phyloP scores from a whole-genome alignment of 2,329 filamentous ascomycete species.

The Ceratocystis albifundus region DNA sequence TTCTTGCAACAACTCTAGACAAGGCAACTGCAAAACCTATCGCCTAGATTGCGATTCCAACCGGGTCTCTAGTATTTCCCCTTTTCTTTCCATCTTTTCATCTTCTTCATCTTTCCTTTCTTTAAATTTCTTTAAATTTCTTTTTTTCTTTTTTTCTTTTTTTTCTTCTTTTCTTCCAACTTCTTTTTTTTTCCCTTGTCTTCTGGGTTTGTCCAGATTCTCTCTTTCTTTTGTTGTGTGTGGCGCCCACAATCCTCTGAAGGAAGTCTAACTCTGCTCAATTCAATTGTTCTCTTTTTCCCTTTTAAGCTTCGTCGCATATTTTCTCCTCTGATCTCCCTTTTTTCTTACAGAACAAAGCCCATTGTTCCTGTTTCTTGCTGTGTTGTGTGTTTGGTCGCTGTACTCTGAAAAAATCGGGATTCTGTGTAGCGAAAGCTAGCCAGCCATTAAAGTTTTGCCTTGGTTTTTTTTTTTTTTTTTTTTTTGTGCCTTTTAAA shows the following conservation, averaged over 20 bases:
- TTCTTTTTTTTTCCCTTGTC: neutral
- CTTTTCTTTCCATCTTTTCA: neutral
- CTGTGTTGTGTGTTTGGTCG: neutral
- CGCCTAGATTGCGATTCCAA: neutral
- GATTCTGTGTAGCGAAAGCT: too few relatives aligned
- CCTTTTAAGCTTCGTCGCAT: neutral
- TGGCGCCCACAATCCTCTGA: neutral
- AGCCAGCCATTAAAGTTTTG: too few relatives aligned
- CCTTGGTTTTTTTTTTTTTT: neutral
- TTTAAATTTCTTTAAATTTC: too few relatives aligned
- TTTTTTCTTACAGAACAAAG: slow-evolving; percentile 16
- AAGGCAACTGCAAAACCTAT: slow-evolving; percentile 5
- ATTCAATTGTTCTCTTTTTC: slow-evolving; percentile 2
- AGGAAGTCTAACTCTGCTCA: neutral
- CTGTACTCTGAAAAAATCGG: neutral
- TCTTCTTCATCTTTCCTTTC: neutral
- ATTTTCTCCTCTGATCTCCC: neutral
- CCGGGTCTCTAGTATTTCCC: neutral
- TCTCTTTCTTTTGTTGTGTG: neutral
- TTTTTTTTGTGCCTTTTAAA: too few relatives aligned
- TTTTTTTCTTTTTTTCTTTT: neutral
- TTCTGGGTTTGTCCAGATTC: neutral
- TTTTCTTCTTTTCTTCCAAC: neutral
- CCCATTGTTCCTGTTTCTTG: slow-evolving; percentile 18
- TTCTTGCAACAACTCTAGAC: neutral